phyloP scores from a whole-genome alignment of 140 eudicot genomes.

The Senecio squalidus region DNA sequence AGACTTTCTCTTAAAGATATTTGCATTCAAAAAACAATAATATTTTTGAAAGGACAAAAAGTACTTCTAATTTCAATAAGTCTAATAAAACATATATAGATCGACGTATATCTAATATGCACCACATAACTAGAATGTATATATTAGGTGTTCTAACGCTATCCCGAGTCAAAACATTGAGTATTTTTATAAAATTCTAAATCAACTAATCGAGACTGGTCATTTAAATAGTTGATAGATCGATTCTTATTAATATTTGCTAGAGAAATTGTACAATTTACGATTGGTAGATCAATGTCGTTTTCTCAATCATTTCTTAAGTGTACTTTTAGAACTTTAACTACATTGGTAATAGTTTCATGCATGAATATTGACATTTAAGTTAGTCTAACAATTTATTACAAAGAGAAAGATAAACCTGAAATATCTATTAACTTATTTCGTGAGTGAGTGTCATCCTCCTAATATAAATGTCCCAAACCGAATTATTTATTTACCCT shows the following conservation, averaged over 20 bases:
- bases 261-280: not conserved
- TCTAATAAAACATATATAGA: not conserved
- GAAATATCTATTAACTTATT: no score
- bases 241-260: not conserved
- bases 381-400: no score
- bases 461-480: no score
- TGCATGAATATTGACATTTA: not conserved
- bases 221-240: not conserved
- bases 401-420: no score
- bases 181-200: not conserved
- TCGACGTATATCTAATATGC: not conserved
- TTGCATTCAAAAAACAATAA: no score
- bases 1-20: no score
- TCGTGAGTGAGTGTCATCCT: no score
- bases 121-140: not conserved
- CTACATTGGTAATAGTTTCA: not conserved
- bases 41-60: no score
- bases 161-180: slow-evolving; percentile 1
- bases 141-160: not conserved
- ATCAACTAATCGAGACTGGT: not conserved
- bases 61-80: not conserved
- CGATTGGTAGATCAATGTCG: not conserved
- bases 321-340: not conserved
- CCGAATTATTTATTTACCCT: no score
- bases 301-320: not conserved